Evolutionary conservation across 305 asterid genomes (phyloP).

Genomic region (Ilex paraguariensis): DNA sequence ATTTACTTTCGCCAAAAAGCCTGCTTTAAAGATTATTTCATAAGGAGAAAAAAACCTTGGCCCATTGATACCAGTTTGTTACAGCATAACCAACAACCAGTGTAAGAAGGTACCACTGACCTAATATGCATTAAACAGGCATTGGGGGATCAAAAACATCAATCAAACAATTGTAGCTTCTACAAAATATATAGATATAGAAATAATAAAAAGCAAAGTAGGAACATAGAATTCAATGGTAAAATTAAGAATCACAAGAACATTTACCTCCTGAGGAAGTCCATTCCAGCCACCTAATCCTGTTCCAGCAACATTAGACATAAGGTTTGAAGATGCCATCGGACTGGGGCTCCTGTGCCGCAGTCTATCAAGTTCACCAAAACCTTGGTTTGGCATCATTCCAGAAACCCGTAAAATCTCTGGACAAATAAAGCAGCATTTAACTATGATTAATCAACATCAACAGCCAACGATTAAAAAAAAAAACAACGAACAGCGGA

Average conservation of each 20-base stretch:
- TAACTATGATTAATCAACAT: neutral
- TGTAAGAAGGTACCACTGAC: no score
- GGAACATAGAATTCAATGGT: neutral
- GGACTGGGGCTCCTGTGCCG: neutral
- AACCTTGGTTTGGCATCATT: neutral
- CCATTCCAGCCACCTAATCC: slow-evolving; percentile 1
- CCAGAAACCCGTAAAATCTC: neutral
- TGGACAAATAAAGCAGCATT: neutral
- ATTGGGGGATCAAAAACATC: no score
- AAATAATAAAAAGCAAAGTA: slow-evolving; percentile 12
- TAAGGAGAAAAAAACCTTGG: no score
- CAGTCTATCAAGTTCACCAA: slow-evolving; percentile 1
- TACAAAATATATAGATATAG: slow-evolving; percentile 8
- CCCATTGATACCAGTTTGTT: no score
- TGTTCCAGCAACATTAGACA: neutral
- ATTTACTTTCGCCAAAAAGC: no score
- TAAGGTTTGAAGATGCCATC: neutral
- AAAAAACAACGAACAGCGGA: neutral
- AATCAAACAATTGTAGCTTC: no score
- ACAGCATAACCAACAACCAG: no score
- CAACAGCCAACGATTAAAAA: neutral
- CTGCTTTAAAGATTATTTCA: no score
- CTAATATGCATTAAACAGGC: no score
- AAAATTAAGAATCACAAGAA: neutral
- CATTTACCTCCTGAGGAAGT: neutral